Evolutionary conservation across 2,329 filamentous ascomycete species (phyloP).

Genomic region (Ophiostoma ips): DNA sequence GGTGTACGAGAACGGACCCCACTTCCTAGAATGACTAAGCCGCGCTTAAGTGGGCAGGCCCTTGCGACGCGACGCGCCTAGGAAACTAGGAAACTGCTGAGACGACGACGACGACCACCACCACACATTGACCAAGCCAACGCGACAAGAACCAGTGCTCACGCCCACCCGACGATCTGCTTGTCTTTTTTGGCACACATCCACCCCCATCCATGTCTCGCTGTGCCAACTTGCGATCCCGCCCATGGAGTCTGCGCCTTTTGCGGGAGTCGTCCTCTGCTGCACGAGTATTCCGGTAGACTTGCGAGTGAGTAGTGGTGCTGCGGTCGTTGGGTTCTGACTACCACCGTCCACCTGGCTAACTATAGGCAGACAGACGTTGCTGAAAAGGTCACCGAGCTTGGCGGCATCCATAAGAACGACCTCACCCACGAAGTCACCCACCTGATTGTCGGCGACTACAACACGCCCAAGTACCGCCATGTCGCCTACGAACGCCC

Average conservation of each 20-base stretch:
- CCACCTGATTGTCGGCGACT: constrained; percentile 80
- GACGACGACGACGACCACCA: too few species aligned
- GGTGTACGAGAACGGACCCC: too few species aligned
- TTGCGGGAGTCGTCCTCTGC: constrained; percentile 65
- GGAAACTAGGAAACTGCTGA: too few species aligned
- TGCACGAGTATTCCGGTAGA: constrained; percentile 76
- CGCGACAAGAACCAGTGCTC: too few species aligned
- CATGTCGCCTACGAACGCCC: constrained; percentile 83
- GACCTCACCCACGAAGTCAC: constrained; percentile 94
- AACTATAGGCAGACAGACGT: constrained; percentile 25
- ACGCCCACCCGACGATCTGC: background rate
- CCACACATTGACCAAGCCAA: background rate
- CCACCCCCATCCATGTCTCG: constrained; percentile 8
- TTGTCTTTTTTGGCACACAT: background rate
- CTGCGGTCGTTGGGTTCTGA: background rate
- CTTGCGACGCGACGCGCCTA: background rate
- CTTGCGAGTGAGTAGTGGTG: constrained; percentile 46
- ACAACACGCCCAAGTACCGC: constrained; percentile 84
- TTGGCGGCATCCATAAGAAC: constrained; percentile 77
- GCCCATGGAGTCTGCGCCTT: constrained; percentile 20
- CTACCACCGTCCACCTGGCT: too few species aligned
- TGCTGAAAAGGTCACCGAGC: constrained; percentile 53
- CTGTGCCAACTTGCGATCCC: background rate
- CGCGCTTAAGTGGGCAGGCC: background rate
- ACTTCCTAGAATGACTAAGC: background rate